phyloP scores from a whole-genome alignment of 164 flowering plant genomes.

The Aristolochia fimbriata region DNA sequence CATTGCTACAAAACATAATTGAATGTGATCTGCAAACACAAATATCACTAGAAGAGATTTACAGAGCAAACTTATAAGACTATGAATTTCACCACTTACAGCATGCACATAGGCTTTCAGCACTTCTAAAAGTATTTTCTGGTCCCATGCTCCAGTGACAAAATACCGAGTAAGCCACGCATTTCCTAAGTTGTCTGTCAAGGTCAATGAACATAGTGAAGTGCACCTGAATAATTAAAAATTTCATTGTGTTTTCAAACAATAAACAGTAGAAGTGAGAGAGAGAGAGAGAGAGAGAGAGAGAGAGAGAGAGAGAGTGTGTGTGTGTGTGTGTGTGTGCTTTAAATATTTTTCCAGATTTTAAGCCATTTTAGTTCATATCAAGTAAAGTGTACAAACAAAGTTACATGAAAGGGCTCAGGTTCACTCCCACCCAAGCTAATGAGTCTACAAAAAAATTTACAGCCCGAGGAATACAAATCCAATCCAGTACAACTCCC shows the following conservation, averaged over 20 bases:
- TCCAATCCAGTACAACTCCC: too few species aligned
- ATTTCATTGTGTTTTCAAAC: background rate
- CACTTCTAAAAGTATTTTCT: constrained; percentile 56
- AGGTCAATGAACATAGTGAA: constrained; percentile 7
- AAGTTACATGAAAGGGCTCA: too few species aligned
- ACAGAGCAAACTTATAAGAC: too few species aligned
- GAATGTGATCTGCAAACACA: background rate
- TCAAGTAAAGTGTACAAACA: too few species aligned
- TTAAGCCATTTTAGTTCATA: too few species aligned
- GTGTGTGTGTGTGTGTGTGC: too few species aligned
- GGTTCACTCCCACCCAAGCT: too few species aligned
- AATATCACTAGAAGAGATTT: background rate
- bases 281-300: constrained; percentile 3
- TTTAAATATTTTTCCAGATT: too few species aligned
- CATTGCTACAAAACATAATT: background rate
- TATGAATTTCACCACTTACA: constrained; percentile 28
- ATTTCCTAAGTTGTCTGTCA: constrained; percentile 83
- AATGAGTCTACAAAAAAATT: too few species aligned
- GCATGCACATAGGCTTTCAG: constrained; percentile 90
- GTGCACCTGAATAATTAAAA: background rate
- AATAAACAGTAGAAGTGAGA: background rate
- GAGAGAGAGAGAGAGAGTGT: too few species aligned
- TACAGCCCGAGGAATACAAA: too few species aligned
- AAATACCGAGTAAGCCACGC: constrained; percentile 81
- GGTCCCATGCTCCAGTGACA: constrained; percentile 86